Base-by-base conservation (phyloP, 2,329 filamentous ascomycete species). In the Ascochyta rabiei region DNA sequence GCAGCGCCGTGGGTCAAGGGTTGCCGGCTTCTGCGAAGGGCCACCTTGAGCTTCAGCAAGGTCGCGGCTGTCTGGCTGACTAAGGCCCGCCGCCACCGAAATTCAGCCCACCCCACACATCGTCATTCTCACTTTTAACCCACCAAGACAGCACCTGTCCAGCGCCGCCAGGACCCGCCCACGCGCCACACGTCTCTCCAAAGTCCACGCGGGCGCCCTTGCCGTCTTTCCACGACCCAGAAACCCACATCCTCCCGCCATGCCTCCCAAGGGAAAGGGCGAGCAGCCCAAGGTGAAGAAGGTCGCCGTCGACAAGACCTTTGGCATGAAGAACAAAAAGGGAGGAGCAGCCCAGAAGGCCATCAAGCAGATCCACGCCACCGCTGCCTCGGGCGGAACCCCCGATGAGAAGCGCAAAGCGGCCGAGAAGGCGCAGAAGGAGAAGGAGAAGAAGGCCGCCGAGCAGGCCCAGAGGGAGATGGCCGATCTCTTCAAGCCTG, bases 321-420 rank as follows among this genome's bases (percentile, higher is more conserved):
- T 99, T 83, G 95, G 95, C 69, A 98, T 99, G 95, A 99, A 99
- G 81, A 99, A 99, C 75, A 99, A 99, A 82, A 99, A 97, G 83
- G 95, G 95, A 66, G 89, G 86, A 53, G 88, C 86, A 47, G 93
- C 92, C 50, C 91, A 98, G 79, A 96, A 88, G 78, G 86, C 93
- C 66, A 98, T 99, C 73, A 88, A 90, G 55, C 90, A 92, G 69
- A 85, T 99, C 75, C 63, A 66, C 68, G 84, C 87, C 47, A 86
- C 89, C 64, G 83, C 84, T 52, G 87, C 89, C 66, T 62, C 66
- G 6, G 66, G 64, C 33, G 91, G 91, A 58, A 89, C 84, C n/a
- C 86, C 91, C 19, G 93, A 97, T 53, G 89, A 95, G 76, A 98
- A 97, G 82, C 84, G 83, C 68, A 96, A 87, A 73, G 83, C 84